Conservation (phyloP, 2,329 filamentous ascomycete genomes). For the Neonectria ditissima region DNA sequence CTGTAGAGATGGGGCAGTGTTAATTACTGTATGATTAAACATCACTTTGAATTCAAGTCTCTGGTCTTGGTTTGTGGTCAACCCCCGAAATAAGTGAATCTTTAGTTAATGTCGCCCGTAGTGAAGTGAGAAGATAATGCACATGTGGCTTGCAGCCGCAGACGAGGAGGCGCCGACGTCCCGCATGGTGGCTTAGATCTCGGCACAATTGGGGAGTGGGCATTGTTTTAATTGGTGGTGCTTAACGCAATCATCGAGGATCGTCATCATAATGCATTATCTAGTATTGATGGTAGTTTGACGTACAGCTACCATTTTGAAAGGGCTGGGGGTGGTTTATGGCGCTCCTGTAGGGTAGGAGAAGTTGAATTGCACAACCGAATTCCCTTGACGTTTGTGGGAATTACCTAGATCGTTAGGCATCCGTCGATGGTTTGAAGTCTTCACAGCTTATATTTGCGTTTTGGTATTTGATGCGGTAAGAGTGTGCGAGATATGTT, state of each 20-base stretch:
- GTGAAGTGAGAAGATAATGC: constrained; percentile 2
- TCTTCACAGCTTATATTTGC: background rate
- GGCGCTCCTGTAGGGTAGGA: background rate
- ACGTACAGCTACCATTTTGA: background rate
- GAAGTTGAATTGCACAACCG: background rate
- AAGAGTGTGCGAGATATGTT: no score
- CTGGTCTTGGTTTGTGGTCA: background rate
- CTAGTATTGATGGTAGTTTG: background rate
- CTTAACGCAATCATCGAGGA: background rate
- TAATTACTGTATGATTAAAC: constrained; percentile 46
- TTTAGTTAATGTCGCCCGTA: background rate
- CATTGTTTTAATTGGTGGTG: constrained; percentile 13
- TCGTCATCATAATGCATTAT: background rate
- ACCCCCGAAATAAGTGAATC: background rate
- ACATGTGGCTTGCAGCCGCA: constrained; percentile 12
- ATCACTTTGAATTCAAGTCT: constrained; percentile 34
- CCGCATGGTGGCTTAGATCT: constrained; percentile 9
- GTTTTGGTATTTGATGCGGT: background rate
- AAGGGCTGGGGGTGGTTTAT: background rate
- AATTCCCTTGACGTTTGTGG: background rate
- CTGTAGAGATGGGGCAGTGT: constrained; percentile 38
- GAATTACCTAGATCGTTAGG: background rate
- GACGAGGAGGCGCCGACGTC: background rate
- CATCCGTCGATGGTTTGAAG: background rate
- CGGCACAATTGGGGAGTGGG: background rate